Evolutionary conservation across 164 flowering plant genomes (phyloP), one percentile per base, ranked within the genome.

Genomic region (Macadamia integrifolia): DNA sequence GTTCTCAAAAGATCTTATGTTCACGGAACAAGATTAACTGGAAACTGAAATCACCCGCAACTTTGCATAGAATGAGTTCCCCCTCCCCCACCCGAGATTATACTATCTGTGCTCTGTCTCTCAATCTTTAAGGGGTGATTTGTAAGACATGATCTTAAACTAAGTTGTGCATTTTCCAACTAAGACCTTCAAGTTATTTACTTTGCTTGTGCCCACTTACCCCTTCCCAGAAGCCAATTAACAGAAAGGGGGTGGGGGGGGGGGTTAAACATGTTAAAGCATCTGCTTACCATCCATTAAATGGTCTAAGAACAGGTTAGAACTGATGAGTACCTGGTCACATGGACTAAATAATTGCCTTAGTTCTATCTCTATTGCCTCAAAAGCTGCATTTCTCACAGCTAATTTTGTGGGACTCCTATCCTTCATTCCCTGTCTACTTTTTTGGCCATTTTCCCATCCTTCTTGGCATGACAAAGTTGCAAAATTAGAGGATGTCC

Each of bases 331-430:
- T 75, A 95, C 99, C 99, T 95, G 92, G 63, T 98, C 99, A 72
- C 85, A 95, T 61, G 98, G 86, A 75, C 88, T 89, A 72, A 92
- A 95, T 9, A 95, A 76, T 78, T 91, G 94, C 71, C 91, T 83
- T 8, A 95, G 82, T 69, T 95, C 99, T 75, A 89, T 95, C 76
- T 80, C 81, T 3, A 97, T 91, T 60, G 99, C 99, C 84, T 92
- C 92, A 78, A 95, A 95, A 64, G 99, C 98, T 35, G 92, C 94
- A 80, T 95, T 95, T 79, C 89, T 88, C 64, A 92, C 94, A 59
- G 89, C 84, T 65, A 95, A 60, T 69, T 95, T 95, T 68, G 97
- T 95, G 18, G 90, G 83, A 75, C 94, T 87, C 72, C 57, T 81
- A 66, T 84, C 94, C 76, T 84, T 23, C 23, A 23, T 23, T 23